These are phyloP conservation scores for Dentiscutata heterogama DNA, from an alignment of 371 early-diverging fungal genomes.

Conservation along the genomic window DNA sequence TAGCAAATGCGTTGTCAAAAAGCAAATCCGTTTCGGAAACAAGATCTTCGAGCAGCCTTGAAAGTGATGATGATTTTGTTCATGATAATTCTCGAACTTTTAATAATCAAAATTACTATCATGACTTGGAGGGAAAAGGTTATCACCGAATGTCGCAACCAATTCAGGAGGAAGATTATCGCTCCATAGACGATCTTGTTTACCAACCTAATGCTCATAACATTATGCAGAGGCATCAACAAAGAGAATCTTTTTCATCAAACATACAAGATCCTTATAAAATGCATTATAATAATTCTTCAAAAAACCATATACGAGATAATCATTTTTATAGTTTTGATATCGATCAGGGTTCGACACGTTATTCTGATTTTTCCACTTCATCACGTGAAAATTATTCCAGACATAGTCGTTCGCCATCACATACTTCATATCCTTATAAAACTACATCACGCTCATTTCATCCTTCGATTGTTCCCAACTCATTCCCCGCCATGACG, in stretches of 20 bases:
- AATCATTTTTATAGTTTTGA: background rate
- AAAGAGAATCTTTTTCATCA: constrained; percentile 24
- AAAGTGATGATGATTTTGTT: constrained; percentile 45
- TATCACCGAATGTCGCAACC: background rate
- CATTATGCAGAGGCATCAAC: constrained; percentile 1
- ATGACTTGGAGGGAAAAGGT: background rate
- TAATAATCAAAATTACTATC: background rate
- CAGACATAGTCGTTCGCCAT: background rate
- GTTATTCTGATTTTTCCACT: background rate
- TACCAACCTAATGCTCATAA: constrained; percentile 10
- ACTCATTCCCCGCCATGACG: constrained; percentile 1
- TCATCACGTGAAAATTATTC: too few relatives aligned
- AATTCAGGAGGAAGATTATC: constrained; percentile 14
- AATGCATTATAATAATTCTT: background rate
- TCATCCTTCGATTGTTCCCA: background rate
- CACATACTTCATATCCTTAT: background rate
- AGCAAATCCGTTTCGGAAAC: constrained; percentile 17
- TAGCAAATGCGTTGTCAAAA: background rate
- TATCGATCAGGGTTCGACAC: background rate
- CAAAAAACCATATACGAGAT: background rate
- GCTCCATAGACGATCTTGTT: constrained; percentile 15
- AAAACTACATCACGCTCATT: constrained; percentile 13
- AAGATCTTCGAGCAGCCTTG: constrained; percentile 3
- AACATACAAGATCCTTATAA: background rate
- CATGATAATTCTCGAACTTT: background rate